phyloP scores from a whole-genome alignment of 441 rosid species.

The Corymbia citriodora region DNA sequence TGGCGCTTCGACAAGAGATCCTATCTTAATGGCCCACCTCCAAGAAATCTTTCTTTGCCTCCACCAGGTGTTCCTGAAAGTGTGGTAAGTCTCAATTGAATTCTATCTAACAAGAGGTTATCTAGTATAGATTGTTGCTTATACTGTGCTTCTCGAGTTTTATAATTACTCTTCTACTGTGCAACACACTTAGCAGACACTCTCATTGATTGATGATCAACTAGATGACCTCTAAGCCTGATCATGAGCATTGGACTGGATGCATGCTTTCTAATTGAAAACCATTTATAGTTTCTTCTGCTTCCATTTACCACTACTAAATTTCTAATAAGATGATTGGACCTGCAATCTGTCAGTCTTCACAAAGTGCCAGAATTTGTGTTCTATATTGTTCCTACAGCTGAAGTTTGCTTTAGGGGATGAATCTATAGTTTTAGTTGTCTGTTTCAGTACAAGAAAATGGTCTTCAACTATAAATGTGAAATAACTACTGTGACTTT shows the following conservation, averaged over 20 bases:
- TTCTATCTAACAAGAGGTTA: neutral
- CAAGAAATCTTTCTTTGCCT: constrained; percentile 64
- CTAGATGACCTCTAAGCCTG: neutral
- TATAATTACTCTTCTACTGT: neutral
- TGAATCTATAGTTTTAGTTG: neutral
- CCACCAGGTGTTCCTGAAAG: constrained; percentile 81
- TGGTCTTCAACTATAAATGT: neutral
- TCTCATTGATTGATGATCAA: neutral
- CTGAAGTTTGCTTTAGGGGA: neutral
- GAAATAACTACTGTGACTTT: neutral
- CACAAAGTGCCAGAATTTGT: neutral
- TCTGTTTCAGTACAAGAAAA: neutral
- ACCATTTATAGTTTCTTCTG: neutral
- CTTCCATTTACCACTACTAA: neutral
- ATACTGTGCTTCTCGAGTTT: neutral
- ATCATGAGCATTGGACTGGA: neutral
- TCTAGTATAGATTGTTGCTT: neutral
- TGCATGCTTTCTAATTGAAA: neutral
- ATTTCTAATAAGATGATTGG: neutral
- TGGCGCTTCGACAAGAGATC: constrained; percentile 83
- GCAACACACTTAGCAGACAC: neutral
- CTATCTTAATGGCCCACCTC: constrained; percentile 55
- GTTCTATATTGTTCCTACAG: neutral
- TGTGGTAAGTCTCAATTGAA: constrained; percentile 43
- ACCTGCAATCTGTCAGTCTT: neutral